These are phyloP conservation scores for Myxozyma nipponensis DNA, from an alignment of 805 yeast species.

Conservation along the genomic window DNA sequence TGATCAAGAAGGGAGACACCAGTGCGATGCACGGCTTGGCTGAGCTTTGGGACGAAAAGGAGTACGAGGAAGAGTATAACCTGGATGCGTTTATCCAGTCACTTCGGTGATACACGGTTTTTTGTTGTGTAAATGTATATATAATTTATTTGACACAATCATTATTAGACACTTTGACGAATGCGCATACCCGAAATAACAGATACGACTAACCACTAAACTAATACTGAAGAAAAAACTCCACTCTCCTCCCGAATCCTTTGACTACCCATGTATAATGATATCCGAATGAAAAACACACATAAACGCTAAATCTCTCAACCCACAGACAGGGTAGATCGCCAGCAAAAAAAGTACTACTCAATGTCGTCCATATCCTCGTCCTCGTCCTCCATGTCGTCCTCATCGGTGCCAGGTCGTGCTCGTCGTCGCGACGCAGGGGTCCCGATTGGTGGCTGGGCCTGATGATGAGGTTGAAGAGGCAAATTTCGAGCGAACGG, in stretches of 20 bases:
- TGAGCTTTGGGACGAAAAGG: conserved; percentile 94
- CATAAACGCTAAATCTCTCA: too few species aligned
- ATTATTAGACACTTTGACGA: too few species aligned
- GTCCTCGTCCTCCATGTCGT: background rate
- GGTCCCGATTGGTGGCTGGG: background rate
- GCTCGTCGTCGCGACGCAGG: background rate
- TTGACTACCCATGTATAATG: too few species aligned
- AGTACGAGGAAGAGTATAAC: conserved; percentile 95
- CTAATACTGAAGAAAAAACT: background rate
- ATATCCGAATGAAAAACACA: too few species aligned
- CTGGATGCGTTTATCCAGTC: conserved; percentile 88
- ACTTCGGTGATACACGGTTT: conserved; percentile 42
- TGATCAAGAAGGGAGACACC: conserved; percentile 54
- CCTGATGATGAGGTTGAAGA: background rate
- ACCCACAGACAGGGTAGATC: background rate
- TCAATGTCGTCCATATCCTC: conserved; percentile 6
- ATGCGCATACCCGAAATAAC: too few species aligned
- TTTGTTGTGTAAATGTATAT: background rate
- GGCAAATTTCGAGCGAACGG: too few species aligned
- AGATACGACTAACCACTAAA: too few species aligned
- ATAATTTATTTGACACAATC: background rate
- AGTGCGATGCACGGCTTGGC: conserved; percentile 84
- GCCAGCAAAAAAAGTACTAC: conserved; percentile 1
- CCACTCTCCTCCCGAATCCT: background rate
- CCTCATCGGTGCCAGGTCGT: background rate